Evolutionary conservation across 2,329 filamentous ascomycete species (phyloP), one percentile per base, ranked within the genome.

Genomic region (Periconia macrospinosa): DNA sequence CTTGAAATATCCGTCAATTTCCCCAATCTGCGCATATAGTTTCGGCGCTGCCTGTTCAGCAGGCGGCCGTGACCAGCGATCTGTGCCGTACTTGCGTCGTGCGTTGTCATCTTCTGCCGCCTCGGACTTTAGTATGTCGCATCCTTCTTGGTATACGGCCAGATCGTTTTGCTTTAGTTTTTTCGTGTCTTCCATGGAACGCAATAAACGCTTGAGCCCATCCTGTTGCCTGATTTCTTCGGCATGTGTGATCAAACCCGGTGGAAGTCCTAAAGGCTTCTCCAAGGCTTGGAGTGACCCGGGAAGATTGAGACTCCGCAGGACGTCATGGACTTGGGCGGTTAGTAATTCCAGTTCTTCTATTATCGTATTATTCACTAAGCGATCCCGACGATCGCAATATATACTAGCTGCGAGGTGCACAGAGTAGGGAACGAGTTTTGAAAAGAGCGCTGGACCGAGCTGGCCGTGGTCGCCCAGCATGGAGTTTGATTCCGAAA

Each of bases 381-480:
- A 79, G n/a, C 92, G 84, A 71, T 99, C 92, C 53, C 92, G 83
- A 14, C 92, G 85, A 69, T 97, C 92, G 51, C 92, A 92, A 68
- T 99, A 99, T 33, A 97, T 96, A 45, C 91, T 96, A 1, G 92
- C 91, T 8, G 94, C 94, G 46, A 97, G 84, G 67, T 99, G 94
- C 0, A 97, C 94, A 0, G 92, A 92, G 70, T 97, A 97, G 0
- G 94, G 94, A 0, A 99, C 94, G 1, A 99, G 82, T 64, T 93
- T 94, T 1, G 90, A 86, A 70, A 99, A 97, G 0, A 99, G 77
- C 0, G 92, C 90, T 19, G 86, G 86, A 0, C 94, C 93, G 64
- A 97, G 89, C 53, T 92, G 88, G 14, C 86, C 86, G 43, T 87
- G 83, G 13, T 94, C 89, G 1, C 92, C 91, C 3, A 99, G 81